Conservation (phyloP, 306 rosid genomes). For the Oemleria cerasiformis region DNA sequence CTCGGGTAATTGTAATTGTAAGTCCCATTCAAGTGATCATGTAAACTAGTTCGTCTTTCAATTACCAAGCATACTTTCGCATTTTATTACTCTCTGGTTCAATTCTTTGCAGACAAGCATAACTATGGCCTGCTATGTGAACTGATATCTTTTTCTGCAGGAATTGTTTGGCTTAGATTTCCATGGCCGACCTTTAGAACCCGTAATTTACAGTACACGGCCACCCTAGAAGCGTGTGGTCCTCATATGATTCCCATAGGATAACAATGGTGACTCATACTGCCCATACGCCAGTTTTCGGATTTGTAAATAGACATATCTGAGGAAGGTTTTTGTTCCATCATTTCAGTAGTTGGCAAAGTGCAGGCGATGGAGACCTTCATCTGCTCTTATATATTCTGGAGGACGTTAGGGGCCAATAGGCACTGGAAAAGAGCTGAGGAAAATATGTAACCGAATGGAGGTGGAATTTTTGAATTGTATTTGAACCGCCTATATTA, state of each 20-base stretch:
- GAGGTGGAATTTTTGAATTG: neutral
- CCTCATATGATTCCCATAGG: neutral
- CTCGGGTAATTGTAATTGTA: slow-evolving; percentile 57
- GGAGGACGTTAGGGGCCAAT: neutral
- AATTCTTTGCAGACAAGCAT: neutral
- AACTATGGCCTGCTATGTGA: slow-evolving; percentile 19
- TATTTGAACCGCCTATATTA: neutral
- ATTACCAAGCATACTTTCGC: slow-evolving; percentile 13
- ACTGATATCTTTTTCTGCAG: slow-evolving; percentile 39
- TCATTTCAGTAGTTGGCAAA: neutral
- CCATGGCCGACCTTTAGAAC: slow-evolving; percentile 18
- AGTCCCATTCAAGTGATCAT: slow-evolving; percentile 36
- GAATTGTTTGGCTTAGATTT: slow-evolving; percentile 45
- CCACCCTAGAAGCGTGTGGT: neutral
- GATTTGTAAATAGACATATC: neutral
- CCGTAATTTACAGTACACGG: slow-evolving; percentile 1
- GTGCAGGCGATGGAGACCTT: neutral
- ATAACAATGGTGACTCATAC: neutral
- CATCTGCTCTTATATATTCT: neutral
- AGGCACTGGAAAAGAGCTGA: neutral
- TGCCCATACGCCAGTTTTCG: neutral
- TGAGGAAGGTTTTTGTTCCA: neutral
- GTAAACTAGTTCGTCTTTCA: slow-evolving; percentile 25
- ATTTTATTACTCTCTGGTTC: neutral
- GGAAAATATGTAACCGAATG: neutral